These are phyloP conservation scores for Kodamaea kaohsiungensis DNA, from an alignment of 805 yeast genomes.

Conservation along the genomic window DNA sequence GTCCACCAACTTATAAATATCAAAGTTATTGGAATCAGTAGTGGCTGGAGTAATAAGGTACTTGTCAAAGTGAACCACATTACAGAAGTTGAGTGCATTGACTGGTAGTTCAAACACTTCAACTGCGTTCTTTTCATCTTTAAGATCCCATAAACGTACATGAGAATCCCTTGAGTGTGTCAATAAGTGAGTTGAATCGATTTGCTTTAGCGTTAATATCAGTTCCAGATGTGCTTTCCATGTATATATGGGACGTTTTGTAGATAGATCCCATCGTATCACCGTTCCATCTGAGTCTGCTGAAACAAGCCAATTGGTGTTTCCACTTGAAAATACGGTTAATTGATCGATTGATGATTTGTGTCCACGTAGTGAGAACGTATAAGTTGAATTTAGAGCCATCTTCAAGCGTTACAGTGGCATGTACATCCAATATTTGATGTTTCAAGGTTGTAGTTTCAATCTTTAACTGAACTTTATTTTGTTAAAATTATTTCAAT, in stretches of 20 bases:
- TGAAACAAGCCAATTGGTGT: constrained; percentile 38
- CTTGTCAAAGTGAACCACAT: constrained; percentile 46
- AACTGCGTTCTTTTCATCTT: constrained; percentile 15
- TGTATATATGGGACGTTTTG: constrained; percentile 53
- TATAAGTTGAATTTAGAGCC: constrained; percentile 5
- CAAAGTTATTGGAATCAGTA: constrained; percentile 61
- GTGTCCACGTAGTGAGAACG: constrained; percentile 26
- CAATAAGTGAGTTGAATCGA: constrained; percentile 16
- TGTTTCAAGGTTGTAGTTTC: not conserved
- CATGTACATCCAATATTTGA: not conserved
- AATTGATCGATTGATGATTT: constrained; percentile 17
- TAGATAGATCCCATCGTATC: constrained; percentile 62
- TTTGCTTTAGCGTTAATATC: constrained; percentile 46
- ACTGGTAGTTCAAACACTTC: constrained; percentile 58
- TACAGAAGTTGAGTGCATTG: constrained; percentile 72
- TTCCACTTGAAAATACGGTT: not conserved
- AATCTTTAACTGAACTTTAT: no score
- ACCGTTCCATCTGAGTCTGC: constrained; percentile 66
- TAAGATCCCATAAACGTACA: constrained; percentile 12
- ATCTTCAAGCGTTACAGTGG: not conserved
- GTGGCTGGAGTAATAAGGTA: constrained; percentile 62
- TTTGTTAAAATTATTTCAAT: no score
- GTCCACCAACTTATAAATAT: constrained; percentile 49
- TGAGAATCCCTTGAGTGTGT: constrained; percentile 16
- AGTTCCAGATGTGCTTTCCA: constrained; percentile 62